phyloP scores from a whole-genome alignment of 805 yeast genomes.

The Ogataea ramenticola region DNA sequence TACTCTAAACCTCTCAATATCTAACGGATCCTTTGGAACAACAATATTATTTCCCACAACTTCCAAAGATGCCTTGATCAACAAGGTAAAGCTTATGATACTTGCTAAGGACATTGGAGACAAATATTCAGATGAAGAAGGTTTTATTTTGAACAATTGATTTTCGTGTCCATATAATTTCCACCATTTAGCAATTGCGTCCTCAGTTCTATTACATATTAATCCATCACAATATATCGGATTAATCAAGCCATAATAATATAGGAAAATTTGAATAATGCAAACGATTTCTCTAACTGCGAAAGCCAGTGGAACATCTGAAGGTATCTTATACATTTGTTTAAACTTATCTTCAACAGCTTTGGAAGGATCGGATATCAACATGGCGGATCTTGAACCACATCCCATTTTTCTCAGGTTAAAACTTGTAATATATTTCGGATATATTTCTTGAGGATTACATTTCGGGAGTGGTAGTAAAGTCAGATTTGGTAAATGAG shows the following conservation, averaged over 20 bases:
- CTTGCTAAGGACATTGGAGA: conserved; percentile 72
- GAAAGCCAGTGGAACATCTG: conserved; percentile 46
- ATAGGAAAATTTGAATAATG: conserved; percentile 66
- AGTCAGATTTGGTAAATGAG: conserved; percentile 67
- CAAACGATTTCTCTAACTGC: conserved; percentile 72
- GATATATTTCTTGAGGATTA: conserved; percentile 39
- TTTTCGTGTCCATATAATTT: conserved; percentile 29
- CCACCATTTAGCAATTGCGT: conserved; percentile 81
- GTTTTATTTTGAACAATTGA: conserved; percentile 15
- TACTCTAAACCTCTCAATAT: conserved; percentile 57
- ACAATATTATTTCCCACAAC: conserved; percentile 45
- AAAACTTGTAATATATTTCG: conserved; percentile 62
- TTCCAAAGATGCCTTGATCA: conserved; percentile 59
- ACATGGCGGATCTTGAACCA: conserved; percentile 75
- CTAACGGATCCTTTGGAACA: conserved; percentile 80
- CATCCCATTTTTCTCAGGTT: conserved; percentile 73
- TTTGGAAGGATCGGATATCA: conserved; percentile 64
- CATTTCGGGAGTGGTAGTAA: conserved; percentile 66
- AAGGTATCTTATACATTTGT: conserved; percentile 57
- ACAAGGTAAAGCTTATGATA: conserved; percentile 66
- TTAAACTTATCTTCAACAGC: conserved; percentile 78
- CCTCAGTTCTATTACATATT: conserved; percentile 69
- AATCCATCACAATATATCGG: conserved; percentile 76
- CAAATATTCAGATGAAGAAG: conserved; percentile 33
- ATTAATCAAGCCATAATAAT: conserved; percentile 68